These are phyloP conservation scores for Gautieria morchelliformis DNA, from an alignment of 768 basidiomycete species.

Conservation along the genomic window DNA sequence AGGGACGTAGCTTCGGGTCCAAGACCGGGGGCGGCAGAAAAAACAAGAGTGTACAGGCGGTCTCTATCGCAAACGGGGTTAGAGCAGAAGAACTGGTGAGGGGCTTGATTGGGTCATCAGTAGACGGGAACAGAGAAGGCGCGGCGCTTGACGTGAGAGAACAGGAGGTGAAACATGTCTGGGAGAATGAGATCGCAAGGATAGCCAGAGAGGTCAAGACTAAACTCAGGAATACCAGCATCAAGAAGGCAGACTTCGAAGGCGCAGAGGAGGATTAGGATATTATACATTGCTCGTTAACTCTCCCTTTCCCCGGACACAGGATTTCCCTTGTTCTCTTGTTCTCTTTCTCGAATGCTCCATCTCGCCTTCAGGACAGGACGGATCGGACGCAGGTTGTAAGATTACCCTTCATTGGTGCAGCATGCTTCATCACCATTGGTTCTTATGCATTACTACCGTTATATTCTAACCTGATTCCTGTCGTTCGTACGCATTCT, in stretches of 20 bases:
- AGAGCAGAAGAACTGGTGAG: conserved; percentile 10
- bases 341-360: not conserved
- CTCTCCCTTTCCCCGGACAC: not conserved
- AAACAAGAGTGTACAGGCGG: conserved; percentile 6
- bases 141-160: conserved; percentile 5
- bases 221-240: not conserved
- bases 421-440: not conserved
- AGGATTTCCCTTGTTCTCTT: not conserved
- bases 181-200: conserved; percentile 7
- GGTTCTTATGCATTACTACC: not conserved
- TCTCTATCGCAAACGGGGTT: conserved; percentile 2
- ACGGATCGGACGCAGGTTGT: not conserved
- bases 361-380: not conserved
- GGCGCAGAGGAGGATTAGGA: conserved; percentile 9
- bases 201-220: conserved; percentile 8
- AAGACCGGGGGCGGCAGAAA: not conserved
- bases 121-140: not conserved
- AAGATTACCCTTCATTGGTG: not conserved
- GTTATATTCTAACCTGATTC: not conserved
- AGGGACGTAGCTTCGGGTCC: not conserved
- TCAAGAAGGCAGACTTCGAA: conserved; percentile 6
- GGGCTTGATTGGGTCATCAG: conserved; percentile 3
- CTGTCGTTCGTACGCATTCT: no score
- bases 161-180: conserved; percentile 8
- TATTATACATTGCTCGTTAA: not conserved